Evolutionary conservation across 2,329 filamentous ascomycete species (phyloP).

Genomic region (Calycina marina): DNA sequence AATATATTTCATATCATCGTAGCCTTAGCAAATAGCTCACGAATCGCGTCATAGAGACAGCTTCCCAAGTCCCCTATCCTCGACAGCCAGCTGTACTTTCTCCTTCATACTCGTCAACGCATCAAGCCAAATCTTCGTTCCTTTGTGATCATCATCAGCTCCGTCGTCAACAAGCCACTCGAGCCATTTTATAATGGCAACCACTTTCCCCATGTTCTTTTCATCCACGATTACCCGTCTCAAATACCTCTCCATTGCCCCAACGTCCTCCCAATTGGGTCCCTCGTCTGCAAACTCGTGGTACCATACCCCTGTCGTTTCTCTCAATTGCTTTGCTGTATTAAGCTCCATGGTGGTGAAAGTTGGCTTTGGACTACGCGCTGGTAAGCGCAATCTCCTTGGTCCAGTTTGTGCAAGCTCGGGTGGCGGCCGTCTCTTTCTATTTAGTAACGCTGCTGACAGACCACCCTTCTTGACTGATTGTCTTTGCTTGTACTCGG

Average conservation of each 20-base stretch:
- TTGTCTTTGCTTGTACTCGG: constrained; percentile 51
- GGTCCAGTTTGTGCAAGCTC: constrained; percentile 8
- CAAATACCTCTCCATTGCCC: constrained; percentile 39
- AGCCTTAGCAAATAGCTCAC: no score
- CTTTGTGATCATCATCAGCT: constrained; percentile 9
- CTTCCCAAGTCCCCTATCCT: constrained; percentile 35
- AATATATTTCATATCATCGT: no score
- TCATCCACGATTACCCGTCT: constrained; percentile 27
- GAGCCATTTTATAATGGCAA: background rate
- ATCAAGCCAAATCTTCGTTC: constrained; percentile 29
- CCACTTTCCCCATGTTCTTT: constrained; percentile 21
- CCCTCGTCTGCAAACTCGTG: constrained; percentile 55
- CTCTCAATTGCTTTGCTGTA: constrained; percentile 47
- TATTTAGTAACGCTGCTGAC: constrained; percentile 10
- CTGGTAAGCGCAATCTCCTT: constrained; percentile 30
- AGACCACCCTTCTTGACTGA: constrained; percentile 37
- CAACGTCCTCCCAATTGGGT: constrained; percentile 66
- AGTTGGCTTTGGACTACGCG: constrained; percentile 36
- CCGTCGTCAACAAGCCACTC: constrained; percentile 1
- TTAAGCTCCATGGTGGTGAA: constrained; percentile 46
- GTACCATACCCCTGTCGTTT: constrained; percentile 66
- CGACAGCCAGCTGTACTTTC: constrained; percentile 38
- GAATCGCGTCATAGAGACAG: constrained; percentile 34
- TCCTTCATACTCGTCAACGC: constrained; percentile 29
- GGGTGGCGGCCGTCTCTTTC: constrained; percentile 12